A percentile compares a stretch with the other conserved stretches of the same genome.
Evolutionary conservation across 768 basidiomycete species (phyloP).

Genomic region (Psilocybe sp.): DNA sequence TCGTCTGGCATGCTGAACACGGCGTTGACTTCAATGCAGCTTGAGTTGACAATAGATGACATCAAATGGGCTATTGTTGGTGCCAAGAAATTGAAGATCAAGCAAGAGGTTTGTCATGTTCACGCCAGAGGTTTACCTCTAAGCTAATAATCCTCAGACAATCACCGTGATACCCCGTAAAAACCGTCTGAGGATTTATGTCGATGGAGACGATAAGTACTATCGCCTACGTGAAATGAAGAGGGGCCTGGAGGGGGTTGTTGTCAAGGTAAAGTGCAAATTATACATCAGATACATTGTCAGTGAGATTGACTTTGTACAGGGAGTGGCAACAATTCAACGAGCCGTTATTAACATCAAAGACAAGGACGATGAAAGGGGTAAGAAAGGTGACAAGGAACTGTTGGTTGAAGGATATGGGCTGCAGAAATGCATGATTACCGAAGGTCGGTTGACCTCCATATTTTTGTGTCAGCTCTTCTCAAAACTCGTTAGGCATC

Average conservation of each 20-base stretch:
- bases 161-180: constrained; percentile 75
- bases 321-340: constrained; percentile 86
- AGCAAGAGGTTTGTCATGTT: constrained; percentile 59
- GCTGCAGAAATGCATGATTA: constrained; percentile 93
- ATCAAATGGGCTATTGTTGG: constrained; percentile 89
- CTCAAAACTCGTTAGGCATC: constrained; percentile 57
- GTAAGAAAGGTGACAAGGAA: constrained; percentile 87
- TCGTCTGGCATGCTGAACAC: background rate
- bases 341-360: constrained; percentile 97
- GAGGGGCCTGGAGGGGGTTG: constrained; percentile 77
- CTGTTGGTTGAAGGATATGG: constrained; percentile 97
- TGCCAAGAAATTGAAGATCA: constrained; percentile 89
- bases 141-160: constrained; percentile 39
- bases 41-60: constrained; percentile 90
- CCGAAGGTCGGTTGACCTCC: constrained; percentile 65
- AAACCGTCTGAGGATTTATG: constrained; percentile 74
- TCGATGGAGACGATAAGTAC: constrained; percentile 76
- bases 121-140: background rate
- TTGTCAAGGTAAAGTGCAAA: constrained; percentile 74
- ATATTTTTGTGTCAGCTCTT: background rate
- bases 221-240: constrained; percentile 86
- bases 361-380: constrained; percentile 75
- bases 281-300: background rate
- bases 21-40: constrained; percentile 38
- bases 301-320: background rate